A percentile compares a stretch with the other conserved stretches of the same genome.
Evolutionary conservation across 1,284 basidiomycete species (phyloP).

Genomic region (Tilletia walkeri): DNA sequence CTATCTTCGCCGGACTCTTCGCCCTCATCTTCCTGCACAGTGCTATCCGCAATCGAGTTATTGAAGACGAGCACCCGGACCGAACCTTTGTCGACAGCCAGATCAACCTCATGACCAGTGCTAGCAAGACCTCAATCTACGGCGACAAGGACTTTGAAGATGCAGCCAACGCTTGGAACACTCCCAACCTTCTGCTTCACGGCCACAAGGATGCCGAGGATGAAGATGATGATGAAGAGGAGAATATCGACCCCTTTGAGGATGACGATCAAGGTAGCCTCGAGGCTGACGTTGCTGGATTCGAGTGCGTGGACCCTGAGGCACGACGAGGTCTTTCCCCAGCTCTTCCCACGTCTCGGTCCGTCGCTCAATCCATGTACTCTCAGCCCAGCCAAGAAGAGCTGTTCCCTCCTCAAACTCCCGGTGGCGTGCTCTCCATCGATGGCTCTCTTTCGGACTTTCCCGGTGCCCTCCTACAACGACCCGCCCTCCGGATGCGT

Average conservation of each 20-base stretch:
- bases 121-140: background rate
- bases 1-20: constrained; percentile 37
- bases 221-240: constrained; percentile 29
- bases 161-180: background rate
- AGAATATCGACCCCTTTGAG: constrained; percentile 24
- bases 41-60: background rate
- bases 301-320: background rate
- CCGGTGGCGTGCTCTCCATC: background rate
- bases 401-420: background rate
- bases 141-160: constrained; percentile 1
- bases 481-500: background rate
- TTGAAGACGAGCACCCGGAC: background rate
- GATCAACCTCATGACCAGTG: constrained; percentile 8
- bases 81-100: constrained; percentile 3
- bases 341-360: background rate
- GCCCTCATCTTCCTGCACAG: constrained; percentile 39
- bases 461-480: background rate
- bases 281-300: background rate
- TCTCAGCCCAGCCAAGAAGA: constrained; percentile 1
- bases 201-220: constrained; percentile 28
- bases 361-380: background rate
- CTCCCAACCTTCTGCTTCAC: constrained; percentile 25
- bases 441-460: constrained; percentile 7
- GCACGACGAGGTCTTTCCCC: background rate
- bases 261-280: constrained; percentile 1